phyloP scores from a whole-genome alignment of 805 yeast genomes.

The Metschnikowia kunwiensis region DNA sequence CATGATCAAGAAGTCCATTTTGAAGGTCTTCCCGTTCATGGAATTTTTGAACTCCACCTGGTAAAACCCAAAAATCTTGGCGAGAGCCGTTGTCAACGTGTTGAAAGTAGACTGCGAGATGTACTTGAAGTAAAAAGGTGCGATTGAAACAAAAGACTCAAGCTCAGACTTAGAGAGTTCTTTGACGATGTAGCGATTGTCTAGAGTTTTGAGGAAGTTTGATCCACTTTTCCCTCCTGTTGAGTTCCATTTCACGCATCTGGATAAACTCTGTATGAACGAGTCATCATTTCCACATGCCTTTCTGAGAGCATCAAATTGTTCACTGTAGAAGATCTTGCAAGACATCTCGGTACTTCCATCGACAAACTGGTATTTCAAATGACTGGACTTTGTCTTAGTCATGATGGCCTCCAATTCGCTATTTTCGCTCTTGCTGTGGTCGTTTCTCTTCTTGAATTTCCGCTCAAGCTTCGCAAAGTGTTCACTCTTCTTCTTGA shows the following conservation, averaged over 20 bases:
- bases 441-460: constrained; percentile 31
- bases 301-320: constrained; percentile 88
- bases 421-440: constrained; percentile 22
- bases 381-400: constrained; percentile 81
- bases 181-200: constrained; percentile 84
- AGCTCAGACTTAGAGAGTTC: constrained; percentile 84
- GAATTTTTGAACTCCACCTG: constrained; percentile 87
- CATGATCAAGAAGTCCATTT: constrained; percentile 91
- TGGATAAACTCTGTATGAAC: constrained; percentile 82
- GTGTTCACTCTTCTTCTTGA: constrained; percentile 32
- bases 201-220: constrained; percentile 86
- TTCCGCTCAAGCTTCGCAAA: constrained; percentile 42
- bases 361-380: constrained; percentile 88
- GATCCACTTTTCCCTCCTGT: constrained; percentile 97
- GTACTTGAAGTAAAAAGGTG: constrained; percentile 94
- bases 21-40: constrained; percentile 68
- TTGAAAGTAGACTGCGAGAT: constrained; percentile 94
- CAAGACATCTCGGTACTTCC: constrained; percentile 82
- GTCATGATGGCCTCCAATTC: constrained; percentile 67
- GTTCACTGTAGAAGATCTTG: constrained; percentile 92
- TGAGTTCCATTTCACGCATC: constrained; percentile 95
- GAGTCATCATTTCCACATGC: constrained; percentile 74
- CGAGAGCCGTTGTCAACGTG: constrained; percentile 90
- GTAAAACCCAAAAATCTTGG: constrained; percentile 92
- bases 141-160: constrained; percentile 91